Evolutionary conservation across 1,139 yeast genomes (phyloP), one percentile per base, ranked within the genome.

Genomic region (Kodamaea suecica): DNA sequence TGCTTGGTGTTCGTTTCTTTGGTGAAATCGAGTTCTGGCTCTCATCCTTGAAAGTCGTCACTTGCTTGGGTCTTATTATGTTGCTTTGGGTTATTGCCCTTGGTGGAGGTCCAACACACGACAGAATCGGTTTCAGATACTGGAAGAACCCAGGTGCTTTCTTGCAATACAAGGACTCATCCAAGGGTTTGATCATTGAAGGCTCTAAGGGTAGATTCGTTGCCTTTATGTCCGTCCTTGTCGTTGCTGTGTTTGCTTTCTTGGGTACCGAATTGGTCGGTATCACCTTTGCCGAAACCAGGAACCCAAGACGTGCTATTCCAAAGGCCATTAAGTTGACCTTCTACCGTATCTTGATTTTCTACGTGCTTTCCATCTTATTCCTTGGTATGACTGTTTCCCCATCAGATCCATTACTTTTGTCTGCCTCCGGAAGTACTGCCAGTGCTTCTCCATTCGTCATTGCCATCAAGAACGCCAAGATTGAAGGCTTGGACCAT

Each of bases 371-470:
- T 35, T 74, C 87, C 27, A 78, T 84, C 38, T 74, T 83, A 47
- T 66, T 83, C 49, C 61, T 84, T 47, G 90, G 92, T 39, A 71
- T 83, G 78, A 76, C 84, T 57, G 92, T 84, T 35, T 79, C 88
- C 24, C 79, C 80, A 44, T 74, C 70, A 48, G 90, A 83, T 57
- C 76, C 78, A 27, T 55, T 65, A 41, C 68, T 80, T 48, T 42
- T 49, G 54, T 66, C 70, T 14, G 53, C 55, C 1, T 44, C 56
- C 9, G 71, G 75, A 23, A 69, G 73, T 10, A 69, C 76, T 38
- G 86, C 86, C 12, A 70, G 82, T 38, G 86, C 90, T n/a, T 83
- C 92, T 12, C 94, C 95, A 29, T 84, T 84, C 42, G 75, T 69
- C 37, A 68, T 69, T 58, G 75, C 74, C 37, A 69, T 69, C 46